Evolutionary conservation across 2,329 filamentous ascomycete genomes (phyloP).

Genomic region (Zymoseptoria crescenta): DNA sequence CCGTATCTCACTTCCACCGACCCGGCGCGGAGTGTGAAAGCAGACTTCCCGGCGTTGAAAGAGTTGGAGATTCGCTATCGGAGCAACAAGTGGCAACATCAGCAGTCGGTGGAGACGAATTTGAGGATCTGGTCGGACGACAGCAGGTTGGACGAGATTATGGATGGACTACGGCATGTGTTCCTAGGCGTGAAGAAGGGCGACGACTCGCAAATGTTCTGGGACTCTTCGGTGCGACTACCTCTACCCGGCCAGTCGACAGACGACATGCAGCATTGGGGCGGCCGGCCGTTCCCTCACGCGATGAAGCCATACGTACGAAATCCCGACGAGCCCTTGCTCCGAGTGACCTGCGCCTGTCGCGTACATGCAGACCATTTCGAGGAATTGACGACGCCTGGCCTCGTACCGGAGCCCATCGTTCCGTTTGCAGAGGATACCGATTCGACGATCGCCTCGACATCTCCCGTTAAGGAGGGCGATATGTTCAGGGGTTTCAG

Average conservation of each 20-base stretch:
- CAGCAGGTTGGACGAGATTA: constrained; percentile 22
- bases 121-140: constrained; percentile 25
- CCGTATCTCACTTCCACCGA: constrained; percentile 29
- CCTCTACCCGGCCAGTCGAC: neutral
- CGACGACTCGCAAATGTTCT: neutral
- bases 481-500: constrained; percentile 24
- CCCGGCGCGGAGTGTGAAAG: constrained; percentile 22
- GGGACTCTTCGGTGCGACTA: neutral
- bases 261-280: neutral
- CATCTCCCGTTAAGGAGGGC: constrained; percentile 16
- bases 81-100: constrained; percentile 27
- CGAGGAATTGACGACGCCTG: constrained; percentile 15
- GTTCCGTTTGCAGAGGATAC: neutral
- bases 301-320: neutral
- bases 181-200: constrained; percentile 8
- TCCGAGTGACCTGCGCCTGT: constrained; percentile 25
- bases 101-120: constrained; percentile 20
- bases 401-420: neutral
- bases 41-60: constrained; percentile 27
- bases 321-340: constrained; percentile 15
- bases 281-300: neutral
- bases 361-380: constrained; percentile 25
- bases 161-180: constrained; percentile 23
- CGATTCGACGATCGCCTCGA: neutral
- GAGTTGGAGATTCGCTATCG: constrained; percentile 26